Conservation (phyloP, 495 filamentous ascomycete genomes). For the Penicillium waksmanii region DNA sequence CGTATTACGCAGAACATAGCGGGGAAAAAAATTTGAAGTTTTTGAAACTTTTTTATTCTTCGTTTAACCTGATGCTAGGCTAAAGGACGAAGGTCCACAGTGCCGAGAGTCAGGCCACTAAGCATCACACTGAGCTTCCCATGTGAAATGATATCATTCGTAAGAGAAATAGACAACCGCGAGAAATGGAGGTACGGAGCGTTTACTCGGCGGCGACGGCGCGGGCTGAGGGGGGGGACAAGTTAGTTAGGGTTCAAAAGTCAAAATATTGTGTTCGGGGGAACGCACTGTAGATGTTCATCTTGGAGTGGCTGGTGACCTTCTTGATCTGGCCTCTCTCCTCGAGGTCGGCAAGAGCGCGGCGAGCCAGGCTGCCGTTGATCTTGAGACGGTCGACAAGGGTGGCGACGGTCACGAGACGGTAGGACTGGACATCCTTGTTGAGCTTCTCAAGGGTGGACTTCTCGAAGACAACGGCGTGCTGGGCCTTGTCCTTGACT, state of each 20-base stretch:
- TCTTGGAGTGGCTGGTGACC: conserved; percentile 93
- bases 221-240: conserved; percentile 37
- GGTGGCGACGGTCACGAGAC: conserved; percentile 96
- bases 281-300: conserved; percentile 90
- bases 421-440: conserved; percentile 99
- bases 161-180: conserved; percentile 47
- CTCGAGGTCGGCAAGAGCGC: conserved; percentile 90
- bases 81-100: conserved; percentile 36
- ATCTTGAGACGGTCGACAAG: conserved; percentile 99
- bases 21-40: conserved; percentile 26
- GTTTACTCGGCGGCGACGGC: conserved; percentile 57
- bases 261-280: background rate
- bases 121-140: conserved; percentile 49
- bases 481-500: conserved; percentile 99
- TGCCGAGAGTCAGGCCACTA: conserved; percentile 39
- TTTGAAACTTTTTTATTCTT: conserved; percentile 43
- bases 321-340: conserved; percentile 98
- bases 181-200: conserved; percentile 43
- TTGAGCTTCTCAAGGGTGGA: conserved; percentile 68
- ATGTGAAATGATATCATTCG: conserved; percentile 51
- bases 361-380: conserved; percentile 94
- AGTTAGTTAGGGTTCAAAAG: conserved; percentile 22
- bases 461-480: conserved; percentile 82
- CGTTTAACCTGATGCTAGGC: conserved; percentile 34
- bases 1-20: conserved; percentile 8